These are phyloP conservation scores for Exserohilum turcica DNA, from an alignment of 2,329 filamentous ascomycete species.

Conservation along the genomic window DNA sequence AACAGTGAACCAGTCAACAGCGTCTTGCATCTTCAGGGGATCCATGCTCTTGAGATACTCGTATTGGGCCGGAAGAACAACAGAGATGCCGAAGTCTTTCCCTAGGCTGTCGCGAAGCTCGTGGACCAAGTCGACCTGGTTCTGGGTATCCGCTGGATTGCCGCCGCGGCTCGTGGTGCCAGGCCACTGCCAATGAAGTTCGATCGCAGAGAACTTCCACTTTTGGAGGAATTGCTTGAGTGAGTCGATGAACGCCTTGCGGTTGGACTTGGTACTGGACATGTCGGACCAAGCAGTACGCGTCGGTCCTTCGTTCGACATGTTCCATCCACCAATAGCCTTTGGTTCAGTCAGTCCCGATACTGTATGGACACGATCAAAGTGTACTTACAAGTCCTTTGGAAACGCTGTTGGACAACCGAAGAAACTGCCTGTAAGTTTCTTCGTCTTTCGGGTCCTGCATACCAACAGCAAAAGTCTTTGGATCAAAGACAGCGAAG, in stretches of 20 bases:
- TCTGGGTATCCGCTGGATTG: constrained; percentile 39
- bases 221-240: constrained; percentile 49
- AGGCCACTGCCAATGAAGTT: constrained; percentile 55
- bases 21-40: constrained; percentile 25
- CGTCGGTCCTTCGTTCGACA: constrained; percentile 38
- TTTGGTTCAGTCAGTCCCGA: neutral
- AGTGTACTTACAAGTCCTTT: constrained; percentile 20
- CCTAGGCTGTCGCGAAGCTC: constrained; percentile 29
- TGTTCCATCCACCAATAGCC: constrained; percentile 51
- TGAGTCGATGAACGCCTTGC: constrained; percentile 46
- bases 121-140: constrained; percentile 27
- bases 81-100: constrained; percentile 26
- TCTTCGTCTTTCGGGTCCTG: constrained; percentile 24
- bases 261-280: constrained; percentile 32
- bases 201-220: constrained; percentile 52
- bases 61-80: constrained; percentile 34
- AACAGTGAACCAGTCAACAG: constrained; percentile 53
- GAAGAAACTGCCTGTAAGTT: constrained; percentile 26
- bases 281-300: constrained; percentile 46
- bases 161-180: constrained; percentile 9
- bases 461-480: constrained; percentile 31
- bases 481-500: constrained; percentile 51
- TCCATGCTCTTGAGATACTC: constrained; percentile 37
- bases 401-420: constrained; percentile 14
- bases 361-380: neutral